A percentile compares a stretch with the other conserved stretches of the same genome.
These are phyloP conservation scores for Cinchona pubescens DNA, from an alignment of 257 asterid species.

Conservation along the genomic window DNA sequence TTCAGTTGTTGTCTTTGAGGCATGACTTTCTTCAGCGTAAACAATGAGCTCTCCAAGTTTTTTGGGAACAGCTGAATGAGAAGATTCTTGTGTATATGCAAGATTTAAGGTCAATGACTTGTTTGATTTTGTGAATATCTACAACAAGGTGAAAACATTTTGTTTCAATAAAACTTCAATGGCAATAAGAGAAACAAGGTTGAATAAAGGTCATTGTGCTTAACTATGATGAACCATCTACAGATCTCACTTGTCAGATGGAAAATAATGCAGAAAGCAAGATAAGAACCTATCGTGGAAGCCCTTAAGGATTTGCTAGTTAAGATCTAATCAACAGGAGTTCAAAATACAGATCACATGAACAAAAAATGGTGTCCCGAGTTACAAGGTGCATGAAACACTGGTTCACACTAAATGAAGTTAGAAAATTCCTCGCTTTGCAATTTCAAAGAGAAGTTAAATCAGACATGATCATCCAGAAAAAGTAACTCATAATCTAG, in stretches of 20 bases:
- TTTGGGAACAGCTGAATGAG: constrained; percentile 36
- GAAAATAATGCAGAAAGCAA: background rate
- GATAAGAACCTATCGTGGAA: background rate
- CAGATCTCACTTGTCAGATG: background rate
- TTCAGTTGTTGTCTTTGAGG: constrained; percentile 80
- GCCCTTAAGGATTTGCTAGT: background rate
- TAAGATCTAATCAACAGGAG: background rate
- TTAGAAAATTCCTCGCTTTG: background rate
- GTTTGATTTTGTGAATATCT: constrained; percentile 69
- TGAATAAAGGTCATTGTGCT: constrained; percentile 2
- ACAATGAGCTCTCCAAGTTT: constrained; percentile 67
- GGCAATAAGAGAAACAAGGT: background rate
- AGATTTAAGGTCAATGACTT: constrained; percentile 64
- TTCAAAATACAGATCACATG: background rate
- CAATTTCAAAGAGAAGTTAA: background rate
- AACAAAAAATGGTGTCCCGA: background rate
- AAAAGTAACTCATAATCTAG: constrained; percentile 12
- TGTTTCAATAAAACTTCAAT: constrained; percentile 4
- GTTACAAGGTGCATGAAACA: background rate
- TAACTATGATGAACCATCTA: constrained; percentile 2
- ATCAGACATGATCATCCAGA: background rate
- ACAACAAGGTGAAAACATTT: constrained; percentile 16
- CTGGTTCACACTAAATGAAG: background rate
- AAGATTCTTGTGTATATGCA: constrained; percentile 37
- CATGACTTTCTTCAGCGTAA: constrained; percentile 78